These are phyloP conservation scores for Botryotinia narcissicola DNA, from an alignment of 2,329 filamentous ascomycete genomes.

Conservation along the genomic window DNA sequence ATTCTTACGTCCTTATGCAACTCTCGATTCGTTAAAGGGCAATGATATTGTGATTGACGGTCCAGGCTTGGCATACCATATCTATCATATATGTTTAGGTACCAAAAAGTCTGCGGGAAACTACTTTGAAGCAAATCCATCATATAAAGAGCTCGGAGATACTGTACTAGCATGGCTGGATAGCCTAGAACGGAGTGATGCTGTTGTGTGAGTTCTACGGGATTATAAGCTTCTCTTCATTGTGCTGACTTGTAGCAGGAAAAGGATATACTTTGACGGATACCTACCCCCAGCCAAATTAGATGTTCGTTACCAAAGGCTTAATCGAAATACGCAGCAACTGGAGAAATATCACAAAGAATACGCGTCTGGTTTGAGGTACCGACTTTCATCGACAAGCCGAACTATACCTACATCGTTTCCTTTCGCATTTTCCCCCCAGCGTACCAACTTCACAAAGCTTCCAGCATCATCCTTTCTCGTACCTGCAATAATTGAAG, in stretches of 20 bases:
- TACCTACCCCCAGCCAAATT: slow-evolving; percentile 58
- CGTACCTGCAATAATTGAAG: slow-evolving; percentile 73
- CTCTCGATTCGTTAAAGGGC: slow-evolving; percentile 43
- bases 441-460: slow-evolving; percentile 32
- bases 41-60: slow-evolving; percentile 65
- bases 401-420: slow-evolving; percentile 6
- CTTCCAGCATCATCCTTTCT: slow-evolving; percentile 61
- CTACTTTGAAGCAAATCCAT: slow-evolving; percentile 53
- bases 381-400: slow-evolving; percentile 18
- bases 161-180: slow-evolving; percentile 63
- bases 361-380: slow-evolving; percentile 24
- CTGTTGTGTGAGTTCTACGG: slow-evolving; percentile 54
- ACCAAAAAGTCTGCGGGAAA: slow-evolving; percentile 42
- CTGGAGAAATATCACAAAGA: slow-evolving; percentile 31
- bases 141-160: slow-evolving; percentile 61
- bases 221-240: neutral
- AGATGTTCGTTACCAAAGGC: slow-evolving; percentile 31
- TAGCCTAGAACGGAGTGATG: slow-evolving; percentile 51
- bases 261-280: slow-evolving; percentile 82
- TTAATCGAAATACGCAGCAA: slow-evolving; percentile 30
- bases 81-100: slow-evolving; percentile 57
- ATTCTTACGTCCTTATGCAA: slow-evolving; percentile 53
- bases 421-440: slow-evolving; percentile 29
- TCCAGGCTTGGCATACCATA: slow-evolving; percentile 72
- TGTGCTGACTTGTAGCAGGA: slow-evolving; percentile 43